A percentile compares a stretch with the other conserved stretches of the same genome.
Conservation (phyloP, 2,329 filamentous ascomycete species). For the Hymenoscyphus linearis region DNA sequence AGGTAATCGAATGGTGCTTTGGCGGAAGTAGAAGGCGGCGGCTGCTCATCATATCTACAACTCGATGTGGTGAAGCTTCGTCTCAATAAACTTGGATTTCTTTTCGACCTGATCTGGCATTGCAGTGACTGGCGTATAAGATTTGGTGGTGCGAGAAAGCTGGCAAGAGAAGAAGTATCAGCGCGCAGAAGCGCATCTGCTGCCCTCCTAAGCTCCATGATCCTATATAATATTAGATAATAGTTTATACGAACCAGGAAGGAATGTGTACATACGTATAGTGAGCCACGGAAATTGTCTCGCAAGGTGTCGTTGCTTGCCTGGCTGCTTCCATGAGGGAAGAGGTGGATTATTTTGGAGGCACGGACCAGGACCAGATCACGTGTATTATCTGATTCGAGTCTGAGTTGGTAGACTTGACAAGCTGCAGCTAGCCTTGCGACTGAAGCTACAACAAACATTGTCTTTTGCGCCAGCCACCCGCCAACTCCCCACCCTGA, state of each 20-base stretch:
- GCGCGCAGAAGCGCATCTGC: slow-evolving; percentile 30
- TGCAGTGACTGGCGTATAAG: slow-evolving; percentile 17
- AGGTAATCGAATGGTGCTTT: background rate
- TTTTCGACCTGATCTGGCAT: slow-evolving; percentile 14
- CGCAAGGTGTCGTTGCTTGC: slow-evolving; percentile 20
- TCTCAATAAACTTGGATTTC: slow-evolving; percentile 4
- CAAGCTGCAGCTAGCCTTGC: too few species aligned
- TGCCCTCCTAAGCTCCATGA: slow-evolving; percentile 33
- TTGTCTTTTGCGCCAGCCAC: slow-evolving; percentile 9
- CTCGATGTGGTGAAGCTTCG: slow-evolving; percentile 11
- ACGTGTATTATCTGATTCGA: too few species aligned
- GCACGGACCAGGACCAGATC: slow-evolving; percentile 9
- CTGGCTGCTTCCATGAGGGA: slow-evolving; percentile 6
- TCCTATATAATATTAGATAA: slow-evolving; percentile 13
- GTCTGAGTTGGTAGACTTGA: too few species aligned
- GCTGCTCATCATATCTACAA: slow-evolving; percentile 8
- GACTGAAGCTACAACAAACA: background rate
- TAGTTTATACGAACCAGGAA: slow-evolving; percentile 10
- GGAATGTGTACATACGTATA: slow-evolving; percentile 16
- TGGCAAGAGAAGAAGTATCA: slow-evolving; percentile 24
- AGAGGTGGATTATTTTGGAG: slow-evolving; percentile 2
- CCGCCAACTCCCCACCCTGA: slow-evolving; percentile 2
- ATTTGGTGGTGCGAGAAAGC: slow-evolving; percentile 26
- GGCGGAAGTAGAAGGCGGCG: background rate
- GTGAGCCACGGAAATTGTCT: slow-evolving; percentile 5